Base-by-base conservation (phyloP, 2,329 filamentous ascomycete species). In the Fusarium papillatum region DNA sequence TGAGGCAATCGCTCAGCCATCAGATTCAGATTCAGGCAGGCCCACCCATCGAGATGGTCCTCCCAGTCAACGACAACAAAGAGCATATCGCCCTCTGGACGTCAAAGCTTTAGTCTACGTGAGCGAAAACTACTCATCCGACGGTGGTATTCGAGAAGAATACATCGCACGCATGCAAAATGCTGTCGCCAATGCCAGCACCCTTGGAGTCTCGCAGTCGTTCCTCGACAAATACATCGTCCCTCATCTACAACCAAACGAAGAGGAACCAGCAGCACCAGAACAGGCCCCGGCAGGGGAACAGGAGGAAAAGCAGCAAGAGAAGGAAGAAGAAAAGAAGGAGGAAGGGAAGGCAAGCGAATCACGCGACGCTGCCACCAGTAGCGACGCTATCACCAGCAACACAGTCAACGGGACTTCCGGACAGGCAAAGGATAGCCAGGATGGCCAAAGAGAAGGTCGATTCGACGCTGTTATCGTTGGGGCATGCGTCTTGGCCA, bases 161-260 rank as follows among this genome's bases (percentile, higher is more conserved):
- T 64, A 64, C 39, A 64, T 64, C 16, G 39, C 16, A 36, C 39
- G 62, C 13, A 64, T 64, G 62, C 10, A n/a, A 29, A 48, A 50
- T 8, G 62, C 62, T 26, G 43, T 53, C 22, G 17, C 19, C 24
- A 43, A 53, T 31, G 62, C 62, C 19, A 19, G 46, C 6, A 24
- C 17, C 7, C 39, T 64, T 24, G 62, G 62, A 10, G 43, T 64
- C 22, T 36, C 62, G 1, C 50, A 34, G 11, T 29, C 62, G 1
- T 64, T 53, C 14, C 36, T 64, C 11, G 62, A 55, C 19, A 26
- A 64, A 53, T 55, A 34, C 43, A 62, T 62, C 11, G 38, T 14
- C 17, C 60, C 60, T 43, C 39, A 43, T 11, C 17, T 62, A 11
- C 24, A 24, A 4, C 13, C 55, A 10, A 16, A 5, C 2, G 14